Conservation (phyloP, 495 filamentous ascomycete species). For the Trichocladium uniseriatum region DNA sequence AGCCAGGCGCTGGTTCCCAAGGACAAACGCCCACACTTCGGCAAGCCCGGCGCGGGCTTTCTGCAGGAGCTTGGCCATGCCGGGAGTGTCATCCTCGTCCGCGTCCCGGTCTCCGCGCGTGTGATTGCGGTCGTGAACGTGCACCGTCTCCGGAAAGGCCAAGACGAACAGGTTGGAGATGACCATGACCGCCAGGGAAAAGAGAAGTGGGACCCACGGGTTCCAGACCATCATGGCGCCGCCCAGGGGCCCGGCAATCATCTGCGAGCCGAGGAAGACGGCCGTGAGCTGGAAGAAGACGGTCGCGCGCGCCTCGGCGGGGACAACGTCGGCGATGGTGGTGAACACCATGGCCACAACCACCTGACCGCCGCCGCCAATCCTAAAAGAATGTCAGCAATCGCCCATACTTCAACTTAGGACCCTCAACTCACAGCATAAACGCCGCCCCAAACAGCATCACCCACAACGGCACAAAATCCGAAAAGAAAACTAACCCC, state of each 20-base stretch:
- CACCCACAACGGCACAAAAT: slow-evolving; percentile 24
- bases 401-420: no score
- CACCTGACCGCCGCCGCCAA: slow-evolving; percentile 23
- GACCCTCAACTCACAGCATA: slow-evolving; percentile 25
- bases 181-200: slow-evolving; percentile 8
- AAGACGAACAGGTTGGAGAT: slow-evolving; percentile 4
- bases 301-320: slow-evolving; percentile 16
- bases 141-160: slow-evolving; percentile 24
- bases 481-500: slow-evolving; percentile 19
- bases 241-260: slow-evolving; percentile 19
- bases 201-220: slow-evolving; percentile 19
- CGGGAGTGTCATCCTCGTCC: slow-evolving; percentile 1
- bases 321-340: slow-evolving; percentile 24
- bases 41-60: slow-evolving; percentile 11
- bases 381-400: slow-evolving; percentile 7
- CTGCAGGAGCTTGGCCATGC: background rate
- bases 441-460: slow-evolving; percentile 14
- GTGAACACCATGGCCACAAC: slow-evolving; percentile 29
- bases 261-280: slow-evolving; percentile 17
- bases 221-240: slow-evolving; percentile 18
- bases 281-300: slow-evolving; percentile 25
- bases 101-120: background rate
- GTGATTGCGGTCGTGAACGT: slow-evolving; percentile 13
- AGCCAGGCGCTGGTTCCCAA: slow-evolving; percentile 13
- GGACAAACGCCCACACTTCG: slow-evolving; percentile 18